Conservation (phyloP, 2,329 filamentous ascomycete genomes). For the Penicillium fuscoglaucum region DNA sequence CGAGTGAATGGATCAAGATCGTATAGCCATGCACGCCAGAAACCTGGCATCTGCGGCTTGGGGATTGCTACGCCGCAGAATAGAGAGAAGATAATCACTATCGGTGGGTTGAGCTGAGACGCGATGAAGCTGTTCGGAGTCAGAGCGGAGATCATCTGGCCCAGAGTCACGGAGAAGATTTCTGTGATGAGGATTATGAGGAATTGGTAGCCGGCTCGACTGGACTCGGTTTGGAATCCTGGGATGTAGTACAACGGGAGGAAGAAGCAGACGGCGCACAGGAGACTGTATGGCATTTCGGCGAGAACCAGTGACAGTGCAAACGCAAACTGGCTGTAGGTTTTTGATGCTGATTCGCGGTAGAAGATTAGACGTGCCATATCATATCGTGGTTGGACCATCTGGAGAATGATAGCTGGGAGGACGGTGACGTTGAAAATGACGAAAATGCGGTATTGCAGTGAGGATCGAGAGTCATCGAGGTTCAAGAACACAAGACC, state of each 20-base stretch:
- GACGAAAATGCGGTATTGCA: slow-evolving; percentile 85
- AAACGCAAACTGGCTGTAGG: slow-evolving; percentile 80
- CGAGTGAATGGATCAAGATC: slow-evolving; percentile 81
- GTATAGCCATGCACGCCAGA: slow-evolving; percentile 80
- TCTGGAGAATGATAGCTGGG: slow-evolving; percentile 76
- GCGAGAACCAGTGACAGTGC: slow-evolving; percentile 74
- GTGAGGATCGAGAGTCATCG: slow-evolving; percentile 69
- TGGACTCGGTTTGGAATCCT: slow-evolving; percentile 63
- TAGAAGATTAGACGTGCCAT: slow-evolving; percentile 79
- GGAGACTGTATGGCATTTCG: slow-evolving; percentile 78
- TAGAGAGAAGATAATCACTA: slow-evolving; percentile 78
- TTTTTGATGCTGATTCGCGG: slow-evolving; percentile 81
- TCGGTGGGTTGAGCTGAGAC: slow-evolving; percentile 75
- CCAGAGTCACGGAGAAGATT: slow-evolving; percentile 78
- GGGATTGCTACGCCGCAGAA: slow-evolving; percentile 89
- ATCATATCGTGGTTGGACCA: slow-evolving; percentile 83
- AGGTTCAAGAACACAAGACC: slow-evolving; percentile 79
- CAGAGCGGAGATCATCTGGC: slow-evolving; percentile 71
- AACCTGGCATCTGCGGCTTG: slow-evolving; percentile 71
- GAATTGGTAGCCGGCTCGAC: slow-evolving; percentile 81
- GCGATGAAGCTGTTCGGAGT: slow-evolving; percentile 79
- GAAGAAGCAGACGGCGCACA: slow-evolving; percentile 81
- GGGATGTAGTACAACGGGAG: slow-evolving; percentile 82
- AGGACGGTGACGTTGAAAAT: slow-evolving; percentile 85
- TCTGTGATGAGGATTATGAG: slow-evolving; percentile 81